Evolutionary conservation across 441 rosid genomes (phyloP).

Genomic region (Brassica balearica): DNA sequence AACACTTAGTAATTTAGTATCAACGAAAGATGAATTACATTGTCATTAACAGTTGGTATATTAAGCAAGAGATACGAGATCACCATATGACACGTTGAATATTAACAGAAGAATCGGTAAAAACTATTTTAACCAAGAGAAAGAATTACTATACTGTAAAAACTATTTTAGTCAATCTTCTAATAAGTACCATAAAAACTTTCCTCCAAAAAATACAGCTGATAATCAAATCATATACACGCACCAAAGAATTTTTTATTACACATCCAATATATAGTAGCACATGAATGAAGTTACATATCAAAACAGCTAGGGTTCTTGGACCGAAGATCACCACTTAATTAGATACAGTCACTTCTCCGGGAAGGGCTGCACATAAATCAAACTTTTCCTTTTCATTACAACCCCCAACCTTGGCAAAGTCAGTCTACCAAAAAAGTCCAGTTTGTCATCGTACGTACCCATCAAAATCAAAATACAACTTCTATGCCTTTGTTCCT

Average conservation of each 20-base stretch:
- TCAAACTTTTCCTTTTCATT: constrained; percentile 33
- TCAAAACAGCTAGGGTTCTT: constrained; percentile 13
- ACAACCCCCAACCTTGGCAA: constrained; percentile 21
- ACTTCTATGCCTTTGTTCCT: constrained; percentile 5
- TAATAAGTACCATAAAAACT: constrained; percentile 23
- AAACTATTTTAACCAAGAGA: background rate
- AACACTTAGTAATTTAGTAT: background rate
- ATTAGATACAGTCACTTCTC: constrained; percentile 38
- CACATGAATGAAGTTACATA: constrained; percentile 35
- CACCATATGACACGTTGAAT: background rate
- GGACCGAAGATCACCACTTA: constrained; percentile 2
- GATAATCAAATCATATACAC: constrained; percentile 21
- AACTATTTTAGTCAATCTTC: constrained; percentile 18
- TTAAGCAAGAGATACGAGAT: background rate
- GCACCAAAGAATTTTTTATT: constrained; percentile 34
- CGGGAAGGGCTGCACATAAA: constrained; percentile 38
- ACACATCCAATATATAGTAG: constrained; percentile 25
- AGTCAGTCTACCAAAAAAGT: constrained; percentile 18
- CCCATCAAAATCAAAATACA: constrained; percentile 24
- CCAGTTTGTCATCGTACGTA: constrained; percentile 14
- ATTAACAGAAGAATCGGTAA: background rate
- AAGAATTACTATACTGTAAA: background rate
- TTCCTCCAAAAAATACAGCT: constrained; percentile 1
- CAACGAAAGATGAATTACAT: background rate
- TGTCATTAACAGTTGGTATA: background rate